Base-by-base conservation (phyloP, 2,329 filamentous ascomycete genomes). In the Diplodia scrobiculata region DNA sequence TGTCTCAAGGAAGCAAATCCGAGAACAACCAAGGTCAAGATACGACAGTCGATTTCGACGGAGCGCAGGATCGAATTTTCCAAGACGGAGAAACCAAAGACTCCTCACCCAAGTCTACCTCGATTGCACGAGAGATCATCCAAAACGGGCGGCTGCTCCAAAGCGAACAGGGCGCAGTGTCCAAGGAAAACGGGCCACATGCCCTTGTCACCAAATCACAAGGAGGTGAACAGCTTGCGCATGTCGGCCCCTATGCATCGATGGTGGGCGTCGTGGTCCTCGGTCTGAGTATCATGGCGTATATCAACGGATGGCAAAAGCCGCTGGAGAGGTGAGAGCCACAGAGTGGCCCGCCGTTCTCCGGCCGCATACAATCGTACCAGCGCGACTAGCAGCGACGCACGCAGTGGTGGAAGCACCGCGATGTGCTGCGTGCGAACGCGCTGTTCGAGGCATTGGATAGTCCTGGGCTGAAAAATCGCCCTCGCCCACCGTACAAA, bases 221-320 rank as follows among this genome's bases (percentile, higher is more conserved):
- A 19, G 65, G 65, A n/a, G 51, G 66, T 9, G 68, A 68, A 9
- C 62, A 63, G 5, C 71, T 77, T 62, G 72, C 73, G 36, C 74
- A 78, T 55, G 75, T 76, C n/a, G 75, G 73, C 10, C 77, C 77
- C 9, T 76, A 74, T 45, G 74, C 76, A 38, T 75, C 75, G 25
- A 77, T 78, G 62, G 69, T 79, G 27, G 74, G 74, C 9, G 75
- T 79, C n/a, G 76, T 79, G 55, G 73, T 77, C 63, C 70, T 79
- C 32, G 77, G 77, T 65, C 73, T 79, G 17, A 77, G 76, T 54
- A 73, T 79, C 62, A 79, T 79, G 77, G 73, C 76, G 34, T 78
- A 74, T 70, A 71, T 79, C 50, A 79, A 79, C 66, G 76, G 78
- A 53, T 81, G 80, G 73, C 78, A 79, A 38, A 80, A 80, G 29